Conservation (phyloP, 352 stramenopile species). For the Phytophthora litchii region DNA sequence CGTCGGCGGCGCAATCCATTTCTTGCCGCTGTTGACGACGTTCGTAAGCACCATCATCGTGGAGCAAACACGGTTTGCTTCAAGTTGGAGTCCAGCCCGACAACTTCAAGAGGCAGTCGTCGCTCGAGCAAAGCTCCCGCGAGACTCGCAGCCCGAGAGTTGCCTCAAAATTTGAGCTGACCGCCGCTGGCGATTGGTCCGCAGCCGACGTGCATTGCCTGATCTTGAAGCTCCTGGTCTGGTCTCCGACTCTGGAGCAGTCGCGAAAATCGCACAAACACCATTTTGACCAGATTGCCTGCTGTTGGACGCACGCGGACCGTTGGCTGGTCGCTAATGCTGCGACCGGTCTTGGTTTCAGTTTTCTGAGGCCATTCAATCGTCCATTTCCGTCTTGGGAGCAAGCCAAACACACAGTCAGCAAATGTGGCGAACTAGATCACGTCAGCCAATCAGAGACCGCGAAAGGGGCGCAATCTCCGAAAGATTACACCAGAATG, state of each 20-base stretch:
- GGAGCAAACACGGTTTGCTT: background rate
- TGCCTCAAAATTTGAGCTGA: too few relatives aligned
- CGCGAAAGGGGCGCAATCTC: slow-evolving; percentile 13
- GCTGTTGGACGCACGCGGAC: background rate
- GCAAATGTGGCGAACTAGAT: background rate
- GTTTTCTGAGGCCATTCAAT: background rate
- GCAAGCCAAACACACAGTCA: background rate
- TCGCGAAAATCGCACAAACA: too few relatives aligned
- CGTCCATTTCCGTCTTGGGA: background rate
- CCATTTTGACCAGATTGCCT: background rate
- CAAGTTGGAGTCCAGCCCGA: too few relatives aligned
- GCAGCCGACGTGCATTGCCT: too few relatives aligned
- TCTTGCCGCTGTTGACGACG: background rate
- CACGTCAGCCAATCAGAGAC: slow-evolving; percentile 3
- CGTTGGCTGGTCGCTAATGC: background rate
- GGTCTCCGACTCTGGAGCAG: too few relatives aligned
- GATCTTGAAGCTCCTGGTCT: too few relatives aligned
- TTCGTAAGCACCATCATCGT: background rate
- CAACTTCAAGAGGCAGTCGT: too few relatives aligned
- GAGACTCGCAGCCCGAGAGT: too few relatives aligned
- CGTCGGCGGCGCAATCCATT: background rate
- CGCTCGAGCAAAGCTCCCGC: too few relatives aligned
- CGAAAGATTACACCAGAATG: slow-evolving; percentile 10
- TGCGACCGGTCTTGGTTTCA: background rate
- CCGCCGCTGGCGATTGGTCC: too few relatives aligned